These are phyloP conservation scores for Rosa hybrid DNA, from an alignment of 331 rosid genomes.

Conservation along the genomic window DNA sequence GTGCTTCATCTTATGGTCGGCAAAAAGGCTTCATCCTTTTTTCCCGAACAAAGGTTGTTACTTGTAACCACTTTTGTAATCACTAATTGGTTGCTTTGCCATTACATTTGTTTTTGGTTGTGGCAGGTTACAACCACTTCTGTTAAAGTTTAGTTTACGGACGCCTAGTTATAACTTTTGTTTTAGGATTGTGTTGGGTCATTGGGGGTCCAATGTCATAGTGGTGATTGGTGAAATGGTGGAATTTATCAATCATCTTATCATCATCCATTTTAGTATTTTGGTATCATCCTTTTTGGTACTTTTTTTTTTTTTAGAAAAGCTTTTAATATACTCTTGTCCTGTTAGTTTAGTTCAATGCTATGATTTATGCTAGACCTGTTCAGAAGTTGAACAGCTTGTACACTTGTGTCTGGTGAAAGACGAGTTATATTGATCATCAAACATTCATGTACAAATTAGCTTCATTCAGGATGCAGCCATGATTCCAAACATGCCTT, in stretches of 20 bases:
- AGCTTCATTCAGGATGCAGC: no score
- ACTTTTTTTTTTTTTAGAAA: background rate
- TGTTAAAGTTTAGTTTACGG: background rate
- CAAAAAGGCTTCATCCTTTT: no score
- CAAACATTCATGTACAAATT: no score
- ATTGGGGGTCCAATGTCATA: background rate
- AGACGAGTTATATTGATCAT: no score
- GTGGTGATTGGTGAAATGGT: background rate
- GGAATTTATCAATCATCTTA: background rate
- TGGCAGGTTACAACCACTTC: background rate
- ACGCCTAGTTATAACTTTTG: background rate
- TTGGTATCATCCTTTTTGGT: background rate
- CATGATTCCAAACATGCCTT: no score
- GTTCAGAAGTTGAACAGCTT: no score
- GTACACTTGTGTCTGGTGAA: no score
- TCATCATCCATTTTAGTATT: conserved; percentile 5
- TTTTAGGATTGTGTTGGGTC: background rate
- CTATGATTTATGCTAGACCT: no score
- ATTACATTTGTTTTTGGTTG: background rate
- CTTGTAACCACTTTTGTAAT: background rate
- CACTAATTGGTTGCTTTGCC: background rate
- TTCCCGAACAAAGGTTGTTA: background rate
- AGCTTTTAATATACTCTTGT: no score
- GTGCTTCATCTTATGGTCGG: no score
- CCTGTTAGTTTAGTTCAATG: no score